phyloP scores from a whole-genome alignment of 192 early-diverging fungal species.

The Coemansia sp. region DNA sequence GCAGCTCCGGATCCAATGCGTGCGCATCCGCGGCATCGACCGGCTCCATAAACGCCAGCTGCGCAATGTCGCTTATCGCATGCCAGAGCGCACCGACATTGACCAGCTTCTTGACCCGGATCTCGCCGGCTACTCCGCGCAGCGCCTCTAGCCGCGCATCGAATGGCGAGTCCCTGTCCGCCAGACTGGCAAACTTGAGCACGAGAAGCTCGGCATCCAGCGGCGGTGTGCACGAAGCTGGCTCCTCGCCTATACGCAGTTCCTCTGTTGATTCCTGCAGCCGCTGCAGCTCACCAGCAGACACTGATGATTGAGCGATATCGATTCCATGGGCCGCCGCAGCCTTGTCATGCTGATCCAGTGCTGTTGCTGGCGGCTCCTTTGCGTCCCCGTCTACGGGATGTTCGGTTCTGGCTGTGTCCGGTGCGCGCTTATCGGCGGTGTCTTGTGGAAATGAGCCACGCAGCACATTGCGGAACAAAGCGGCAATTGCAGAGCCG shows the following conservation, averaged over 20 bases:
- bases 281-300: not conserved
- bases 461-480: conserved; percentile 43
- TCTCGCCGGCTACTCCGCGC: conserved; percentile 8
- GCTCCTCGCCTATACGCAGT: too few species aligned
- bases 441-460: conserved; percentile 20
- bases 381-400: too few species aligned
- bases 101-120: conserved; percentile 9
- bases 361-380: too few species aligned
- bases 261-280: not conserved
- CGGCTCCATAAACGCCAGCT: conserved; percentile 15
- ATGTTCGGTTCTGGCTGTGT: not conserved
- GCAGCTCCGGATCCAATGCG: not conserved
- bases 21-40: not conserved
- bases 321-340: too few species aligned
- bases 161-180: conserved; percentile 11
- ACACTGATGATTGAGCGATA: not conserved
- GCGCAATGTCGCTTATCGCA: conserved; percentile 22
- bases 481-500: conserved; percentile 11
- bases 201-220: conserved; percentile 32
- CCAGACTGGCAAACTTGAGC: conserved; percentile 3
- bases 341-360: too few species aligned
- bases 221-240: too few species aligned
- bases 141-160: conserved; percentile 26
- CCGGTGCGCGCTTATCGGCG: conserved; percentile 2
- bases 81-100: conserved; percentile 33